These are phyloP conservation scores for Aspergillus melleus DNA, from an alignment of 2,329 filamentous ascomycete species.

Conservation along the genomic window DNA sequence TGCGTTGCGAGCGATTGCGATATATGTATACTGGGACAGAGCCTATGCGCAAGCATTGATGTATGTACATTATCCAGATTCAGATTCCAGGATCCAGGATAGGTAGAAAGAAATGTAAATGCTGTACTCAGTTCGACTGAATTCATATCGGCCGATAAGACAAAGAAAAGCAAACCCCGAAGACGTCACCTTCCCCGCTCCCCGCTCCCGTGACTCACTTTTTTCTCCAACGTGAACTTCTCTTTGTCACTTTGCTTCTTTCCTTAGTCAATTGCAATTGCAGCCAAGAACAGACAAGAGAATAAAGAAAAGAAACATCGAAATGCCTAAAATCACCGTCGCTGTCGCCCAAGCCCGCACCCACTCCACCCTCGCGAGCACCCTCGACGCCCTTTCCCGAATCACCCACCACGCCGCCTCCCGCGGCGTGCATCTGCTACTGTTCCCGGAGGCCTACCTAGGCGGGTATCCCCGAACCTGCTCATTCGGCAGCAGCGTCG, in stretches of 20 bases:
- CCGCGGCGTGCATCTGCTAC: conserved; percentile 65
- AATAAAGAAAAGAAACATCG: not conserved
- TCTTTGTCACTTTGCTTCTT: not conserved
- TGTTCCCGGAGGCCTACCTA: conserved; percentile 90
- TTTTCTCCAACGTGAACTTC: not conserved
- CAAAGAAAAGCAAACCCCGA: not conserved
- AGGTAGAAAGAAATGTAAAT: not conserved
- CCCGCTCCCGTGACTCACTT: not conserved
- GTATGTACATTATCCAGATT: not conserved
- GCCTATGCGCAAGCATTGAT: not conserved
- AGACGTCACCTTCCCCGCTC: not conserved
- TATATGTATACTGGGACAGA: not conserved
- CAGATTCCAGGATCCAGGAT: not conserved
- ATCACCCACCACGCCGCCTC: conserved; percentile 66
- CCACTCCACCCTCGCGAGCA: conserved; percentile 48
- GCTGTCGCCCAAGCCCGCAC: conserved; percentile 51
- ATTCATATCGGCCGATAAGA: not conserved
- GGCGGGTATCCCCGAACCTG: conserved; percentile 87
- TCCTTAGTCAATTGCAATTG: too few species aligned
- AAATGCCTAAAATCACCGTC: conserved; percentile 44
- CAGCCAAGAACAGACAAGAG: too few species aligned
- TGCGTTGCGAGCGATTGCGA: not conserved
- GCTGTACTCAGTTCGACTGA: not conserved
- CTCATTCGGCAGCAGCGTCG: conserved; percentile 73
- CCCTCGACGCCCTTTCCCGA: conserved; percentile 64